phyloP scores from a whole-genome alignment of 1,284 basidiomycete species.

The Phylloboletellus chloephorus region DNA sequence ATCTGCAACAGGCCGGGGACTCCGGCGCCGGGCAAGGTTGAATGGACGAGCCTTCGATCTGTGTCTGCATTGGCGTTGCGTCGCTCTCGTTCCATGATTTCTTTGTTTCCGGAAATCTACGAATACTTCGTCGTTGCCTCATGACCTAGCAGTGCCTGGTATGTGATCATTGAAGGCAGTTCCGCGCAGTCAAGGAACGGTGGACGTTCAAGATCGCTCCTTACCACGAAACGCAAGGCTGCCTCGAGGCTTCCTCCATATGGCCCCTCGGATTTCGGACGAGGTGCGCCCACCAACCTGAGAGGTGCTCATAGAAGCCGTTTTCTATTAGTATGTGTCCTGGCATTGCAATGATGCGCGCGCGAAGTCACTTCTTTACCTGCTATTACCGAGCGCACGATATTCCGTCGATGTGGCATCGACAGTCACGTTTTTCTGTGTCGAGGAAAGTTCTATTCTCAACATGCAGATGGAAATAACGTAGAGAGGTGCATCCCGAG shows the following conservation, averaged over 20 bases:
- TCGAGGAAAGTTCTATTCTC: conserved; percentile 16
- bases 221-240: conserved; percentile 23
- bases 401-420: conserved; percentile 11
- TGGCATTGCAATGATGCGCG: conserved; percentile 25
- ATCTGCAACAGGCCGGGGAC: no score
- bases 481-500: conserved; percentile 13
- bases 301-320: conserved; percentile 1
- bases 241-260: conserved; percentile 26
- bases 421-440: conserved; percentile 27
- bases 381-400: conserved; percentile 18
- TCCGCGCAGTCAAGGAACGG: conserved; percentile 7
- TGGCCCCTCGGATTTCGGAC: not conserved
- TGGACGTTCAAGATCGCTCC: conserved; percentile 8
- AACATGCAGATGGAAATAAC: conserved; percentile 17
- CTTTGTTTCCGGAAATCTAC: conserved; percentile 8
- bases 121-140: conserved; percentile 20
- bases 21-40: no score
- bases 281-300: conserved; percentile 3
- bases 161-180: conserved; percentile 12
- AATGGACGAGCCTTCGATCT: no score
- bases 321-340: conserved; percentile 2
- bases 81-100: not conserved
- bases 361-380: conserved; percentile 9
- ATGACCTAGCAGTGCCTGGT: conserved; percentile 13
- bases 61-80: not conserved